Evolutionary conservation across 768 basidiomycete genomes (phyloP), one percentile per base, ranked within the genome.

Genomic region (Clathrus columnatus): DNA sequence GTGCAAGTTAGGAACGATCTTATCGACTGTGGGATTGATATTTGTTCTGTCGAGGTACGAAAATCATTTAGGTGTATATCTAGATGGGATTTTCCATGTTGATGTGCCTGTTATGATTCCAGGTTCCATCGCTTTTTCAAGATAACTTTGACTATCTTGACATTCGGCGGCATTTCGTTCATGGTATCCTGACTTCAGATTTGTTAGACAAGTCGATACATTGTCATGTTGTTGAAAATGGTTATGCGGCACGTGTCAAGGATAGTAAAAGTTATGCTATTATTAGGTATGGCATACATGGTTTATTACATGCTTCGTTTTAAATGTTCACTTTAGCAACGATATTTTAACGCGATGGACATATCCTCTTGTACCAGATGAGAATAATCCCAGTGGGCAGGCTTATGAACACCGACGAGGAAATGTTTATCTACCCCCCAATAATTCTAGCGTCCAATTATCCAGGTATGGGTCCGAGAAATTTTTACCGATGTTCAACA

Each of bases 81-180:
- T 6, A 46, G 32, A 4, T 20, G 18, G 23, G 18, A 17, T 48
- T 6, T 32, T 17, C 4, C 45, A 36, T 5, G 36, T 46, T 48
- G 24, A n/a, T 18, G 57, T 62, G 4, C 24, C 18, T 26, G 6
- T 44, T 42, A 3, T 53, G 7, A 16, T 53, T 57, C 44, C 62
- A 96, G 87, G 89, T 98, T 32, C 93, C 92, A 1, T 94, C 94
- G 1, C 68, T 97, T 4, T 99, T 98, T 72, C 92, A 94, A 67
- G 96, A 98, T 71, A 98, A 98, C 71, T 99, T 99, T 64, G 96
- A 98, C 71, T 97, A 94, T 64, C 82, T 84, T 14, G 91, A 94
- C 70, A 79, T 98, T 58, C 83, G 93, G 56, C 76, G 82, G 61
- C 92, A 98, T 70, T 96, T 99, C 63, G 87, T 97, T 16, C 89